A percentile compares a stretch with the other conserved stretches of the same genome.
Conservation (phyloP, 768 basidiomycete species). For the Xanthoconium purpureum region DNA sequence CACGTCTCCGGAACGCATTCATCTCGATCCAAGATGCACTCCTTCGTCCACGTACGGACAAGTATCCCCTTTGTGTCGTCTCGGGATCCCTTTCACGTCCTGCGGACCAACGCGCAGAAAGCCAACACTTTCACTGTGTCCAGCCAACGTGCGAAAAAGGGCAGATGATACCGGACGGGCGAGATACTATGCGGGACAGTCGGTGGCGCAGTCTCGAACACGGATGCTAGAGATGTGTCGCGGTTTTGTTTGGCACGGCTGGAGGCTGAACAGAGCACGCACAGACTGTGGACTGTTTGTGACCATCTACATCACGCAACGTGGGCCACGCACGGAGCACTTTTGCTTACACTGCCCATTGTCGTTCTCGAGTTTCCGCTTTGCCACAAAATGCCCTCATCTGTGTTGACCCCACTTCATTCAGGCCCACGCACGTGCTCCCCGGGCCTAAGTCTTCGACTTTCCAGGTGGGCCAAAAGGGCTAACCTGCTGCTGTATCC, state of each 20-base stretch:
- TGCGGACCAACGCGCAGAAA: slow-evolving; percentile 24
- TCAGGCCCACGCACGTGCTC: slow-evolving; percentile 42
- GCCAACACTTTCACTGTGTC: slow-evolving; percentile 24
- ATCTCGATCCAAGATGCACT: slow-evolving; percentile 20
- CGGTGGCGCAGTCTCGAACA: slow-evolving; percentile 7
- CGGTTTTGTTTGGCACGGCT: slow-evolving; percentile 31
- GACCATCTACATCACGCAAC: neutral
- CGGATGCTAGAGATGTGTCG: slow-evolving; percentile 49
- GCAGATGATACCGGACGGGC: slow-evolving; percentile 51
- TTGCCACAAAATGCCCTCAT: slow-evolving; percentile 1
- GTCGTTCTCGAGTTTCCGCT: slow-evolving; percentile 24
- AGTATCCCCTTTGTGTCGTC: slow-evolving; percentile 46
- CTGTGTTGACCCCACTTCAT: slow-evolving; percentile 23
- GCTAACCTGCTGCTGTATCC: slow-evolving; percentile 35
- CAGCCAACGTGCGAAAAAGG: slow-evolving; percentile 28
- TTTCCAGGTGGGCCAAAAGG: slow-evolving; percentile 25
- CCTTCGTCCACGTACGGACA: slow-evolving; percentile 36
- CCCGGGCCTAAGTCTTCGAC: slow-evolving; percentile 43
- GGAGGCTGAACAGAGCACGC: slow-evolving; percentile 41
- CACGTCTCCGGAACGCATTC: slow-evolving; percentile 55
- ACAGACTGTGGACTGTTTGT: slow-evolving; percentile 25
- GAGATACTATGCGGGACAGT: slow-evolving; percentile 32
- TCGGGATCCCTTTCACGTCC: slow-evolving; percentile 46
- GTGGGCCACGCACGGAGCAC: slow-evolving; percentile 38
- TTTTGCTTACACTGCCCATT: slow-evolving; percentile 26